Percentiles rank a stretch among this genome's conserved stretches.
phyloP scores from a whole-genome alignment of 2,329 filamentous ascomycete species.

The Teratosphaeria zuluensis region DNA sequence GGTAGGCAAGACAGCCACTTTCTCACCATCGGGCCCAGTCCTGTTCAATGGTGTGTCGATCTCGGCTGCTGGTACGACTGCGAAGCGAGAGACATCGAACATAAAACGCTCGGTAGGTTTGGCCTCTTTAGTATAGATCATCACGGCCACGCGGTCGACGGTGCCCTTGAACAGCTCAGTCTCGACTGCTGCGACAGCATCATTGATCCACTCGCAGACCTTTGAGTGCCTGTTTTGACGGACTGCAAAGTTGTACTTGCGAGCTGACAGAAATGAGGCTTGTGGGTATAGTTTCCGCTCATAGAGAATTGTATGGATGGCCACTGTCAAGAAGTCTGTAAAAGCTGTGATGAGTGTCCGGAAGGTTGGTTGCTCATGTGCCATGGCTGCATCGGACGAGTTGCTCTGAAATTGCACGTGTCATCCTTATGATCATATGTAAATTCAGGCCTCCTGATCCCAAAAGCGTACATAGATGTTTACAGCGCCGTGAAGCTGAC shows the following conservation, averaged over 20 bases:
- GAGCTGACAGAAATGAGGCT: slow-evolving; percentile 65
- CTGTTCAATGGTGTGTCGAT: slow-evolving; percentile 43
- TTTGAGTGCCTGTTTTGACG: slow-evolving; percentile 78
- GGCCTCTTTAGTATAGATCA: slow-evolving; percentile 43
- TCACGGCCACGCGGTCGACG: slow-evolving; percentile 46
- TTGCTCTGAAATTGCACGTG: background rate
- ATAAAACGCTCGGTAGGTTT: slow-evolving; percentile 51
- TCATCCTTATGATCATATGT: background rate
- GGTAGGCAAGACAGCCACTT: slow-evolving; percentile 16
- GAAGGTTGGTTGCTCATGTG: slow-evolving; percentile 29
- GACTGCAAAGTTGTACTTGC: slow-evolving; percentile 75
- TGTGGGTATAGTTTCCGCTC: slow-evolving; percentile 70
- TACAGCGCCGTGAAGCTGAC: background rate
- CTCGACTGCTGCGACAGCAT: slow-evolving; percentile 64
- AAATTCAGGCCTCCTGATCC: no score
- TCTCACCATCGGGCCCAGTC: slow-evolving; percentile 13
- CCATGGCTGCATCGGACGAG: slow-evolving; percentile 6
- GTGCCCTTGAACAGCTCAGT: slow-evolving; percentile 55
- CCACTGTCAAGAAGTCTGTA: slow-evolving; percentile 68
- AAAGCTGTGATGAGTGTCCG: slow-evolving; percentile 58
- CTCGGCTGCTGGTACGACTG: slow-evolving; percentile 37
- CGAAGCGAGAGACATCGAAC: slow-evolving; percentile 50
- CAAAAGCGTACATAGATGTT: no score
- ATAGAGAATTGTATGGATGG: slow-evolving; percentile 78
- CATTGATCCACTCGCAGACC: slow-evolving; percentile 76